A percentile compares a stretch with the other conserved stretches of the same genome.
Evolutionary conservation across 495 filamentous ascomycete genomes (phyloP).

Genomic region (Xylaria grammica): DNA sequence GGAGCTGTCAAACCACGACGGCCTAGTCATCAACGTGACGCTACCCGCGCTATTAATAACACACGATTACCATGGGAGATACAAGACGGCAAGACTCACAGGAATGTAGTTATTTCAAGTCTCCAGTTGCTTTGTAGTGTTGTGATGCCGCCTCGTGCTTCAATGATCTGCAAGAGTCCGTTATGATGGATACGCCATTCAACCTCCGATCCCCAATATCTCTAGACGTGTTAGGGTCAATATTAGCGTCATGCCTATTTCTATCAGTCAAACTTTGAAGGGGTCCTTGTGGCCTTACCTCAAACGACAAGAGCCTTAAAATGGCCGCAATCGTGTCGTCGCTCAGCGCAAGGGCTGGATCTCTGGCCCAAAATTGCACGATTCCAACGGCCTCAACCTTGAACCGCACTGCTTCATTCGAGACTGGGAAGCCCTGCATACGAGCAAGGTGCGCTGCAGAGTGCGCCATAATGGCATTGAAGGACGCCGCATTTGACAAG

Average conservation of each 20-base stretch:
- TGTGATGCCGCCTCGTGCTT: conserved; percentile 8
- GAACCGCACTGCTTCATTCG: conserved; percentile 8
- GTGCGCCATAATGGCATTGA: conserved; percentile 17
- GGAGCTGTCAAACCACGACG: conserved; percentile 15
- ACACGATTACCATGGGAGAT: not conserved
- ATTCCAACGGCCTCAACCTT: conserved; percentile 12
- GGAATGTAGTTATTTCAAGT: conserved; percentile 12
- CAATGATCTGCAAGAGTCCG: conserved; percentile 11
- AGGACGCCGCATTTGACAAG: conserved; percentile 11
- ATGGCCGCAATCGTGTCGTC: conserved; percentile 14
- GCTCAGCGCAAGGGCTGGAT: conserved; percentile 2
- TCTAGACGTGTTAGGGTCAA: not conserved
- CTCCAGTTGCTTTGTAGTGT: conserved; percentile 15
- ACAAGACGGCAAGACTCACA: not conserved
- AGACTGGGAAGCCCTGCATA: conserved; percentile 10
- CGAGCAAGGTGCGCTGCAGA: conserved; percentile 13
- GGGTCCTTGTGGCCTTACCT: not conserved
- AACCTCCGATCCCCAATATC: conserved; percentile 16
- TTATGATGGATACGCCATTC: conserved; percentile 15
- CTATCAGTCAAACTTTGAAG: not conserved
- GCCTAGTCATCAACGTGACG: conserved; percentile 14
- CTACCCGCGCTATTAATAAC: not conserved
- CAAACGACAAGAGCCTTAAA: conserved; percentile 13
- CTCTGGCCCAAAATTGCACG: conserved; percentile 13
- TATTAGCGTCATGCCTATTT: not conserved